Percentiles rank a stretch among this genome's conserved stretches.
Evolutionary conservation across 495 filamentous ascomycete species (phyloP).

Genomic region (Aspergillus funiculosus): DNA sequence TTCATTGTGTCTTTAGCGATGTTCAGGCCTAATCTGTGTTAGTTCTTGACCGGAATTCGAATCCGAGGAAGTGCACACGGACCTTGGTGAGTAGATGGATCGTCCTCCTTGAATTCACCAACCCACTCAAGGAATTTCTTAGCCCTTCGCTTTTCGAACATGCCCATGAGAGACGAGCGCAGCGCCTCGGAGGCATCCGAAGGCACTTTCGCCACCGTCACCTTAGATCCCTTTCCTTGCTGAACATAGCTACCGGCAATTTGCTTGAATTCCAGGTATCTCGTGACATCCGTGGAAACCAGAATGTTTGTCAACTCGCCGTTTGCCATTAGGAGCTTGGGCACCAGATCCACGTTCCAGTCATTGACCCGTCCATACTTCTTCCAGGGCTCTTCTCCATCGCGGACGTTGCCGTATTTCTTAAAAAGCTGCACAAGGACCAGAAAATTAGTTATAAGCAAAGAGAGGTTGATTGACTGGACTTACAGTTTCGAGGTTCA

Average conservation of each 20-base stretch:
- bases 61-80: conserved; percentile 20
- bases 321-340: conserved; percentile 97
- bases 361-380: conserved; percentile 94
- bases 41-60: conserved; percentile 12
- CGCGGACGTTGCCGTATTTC: conserved; percentile 76
- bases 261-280: conserved; percentile 98
- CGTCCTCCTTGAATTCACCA: conserved; percentile 77
- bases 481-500: conserved; percentile 86
- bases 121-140: conserved; percentile 98
- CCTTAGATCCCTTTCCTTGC: conserved; percentile 70
- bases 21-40: conserved; percentile 63
- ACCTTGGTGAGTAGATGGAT: conserved; percentile 86
- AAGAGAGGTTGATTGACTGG: background rate
- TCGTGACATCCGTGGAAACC: conserved; percentile 91
- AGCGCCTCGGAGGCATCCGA: conserved; percentile 89
- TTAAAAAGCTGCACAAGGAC: conserved; percentile 71
- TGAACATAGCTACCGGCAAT: conserved; percentile 97
- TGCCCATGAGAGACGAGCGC: conserved; percentile 87
- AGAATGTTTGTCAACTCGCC: conserved; percentile 97
- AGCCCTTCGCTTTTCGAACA: conserved; percentile 95
- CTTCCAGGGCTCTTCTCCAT: conserved; percentile 92
- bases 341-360: conserved; percentile 98
- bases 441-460: conserved; percentile 20
- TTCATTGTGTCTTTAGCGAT: conserved; percentile 78
- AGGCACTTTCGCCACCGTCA: conserved; percentile 92